These are phyloP conservation scores for Mortierella sp. DNA, from an alignment of 371 early-diverging fungal species.

Conservation along the genomic window DNA sequence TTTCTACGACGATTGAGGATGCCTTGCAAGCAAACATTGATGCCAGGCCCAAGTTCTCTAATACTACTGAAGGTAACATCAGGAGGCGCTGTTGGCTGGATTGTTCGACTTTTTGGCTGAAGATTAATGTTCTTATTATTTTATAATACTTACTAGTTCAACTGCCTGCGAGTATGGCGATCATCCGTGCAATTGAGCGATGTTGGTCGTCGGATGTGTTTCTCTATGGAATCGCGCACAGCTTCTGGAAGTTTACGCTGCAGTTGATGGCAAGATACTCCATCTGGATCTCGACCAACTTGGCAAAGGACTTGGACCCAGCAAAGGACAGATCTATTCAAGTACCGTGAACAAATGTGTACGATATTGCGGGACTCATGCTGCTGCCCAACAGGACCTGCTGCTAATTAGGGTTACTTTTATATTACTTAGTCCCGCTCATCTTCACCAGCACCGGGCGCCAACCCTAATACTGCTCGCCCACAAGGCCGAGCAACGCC, in stretches of 20 bases:
- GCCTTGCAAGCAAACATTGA: conserved; percentile 39
- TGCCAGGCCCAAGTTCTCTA: conserved; percentile 6
- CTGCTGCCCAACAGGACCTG: not conserved
- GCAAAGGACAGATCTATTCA: conserved; percentile 28
- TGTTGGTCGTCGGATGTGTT: conserved; percentile 82
- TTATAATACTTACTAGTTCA: conserved; percentile 13
- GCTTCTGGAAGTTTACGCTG: conserved; percentile 84
- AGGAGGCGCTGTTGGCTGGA: not conserved
- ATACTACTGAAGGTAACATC: conserved; percentile 25
- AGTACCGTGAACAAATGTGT: conserved; percentile 10
- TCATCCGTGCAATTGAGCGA: conserved; percentile 66
- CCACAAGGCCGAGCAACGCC: conserved; percentile 34
- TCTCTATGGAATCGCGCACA: conserved; percentile 70
- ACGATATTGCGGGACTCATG: not conserved
- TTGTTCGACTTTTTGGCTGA: not conserved
- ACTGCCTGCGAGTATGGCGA: conserved; percentile 64
- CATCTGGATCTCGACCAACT: conserved; percentile 38
- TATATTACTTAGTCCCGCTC: conserved; percentile 31
- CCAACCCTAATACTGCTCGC: conserved; percentile 15
- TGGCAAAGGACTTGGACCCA: conserved; percentile 31
- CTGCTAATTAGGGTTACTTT: not conserved
- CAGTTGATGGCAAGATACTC: conserved; percentile 66
- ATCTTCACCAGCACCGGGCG: conserved; percentile 45
- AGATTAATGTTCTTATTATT: not conserved
- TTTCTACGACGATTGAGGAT: conserved; percentile 34